These are phyloP conservation scores for Macrocybe gigantea DNA, from an alignment of 768 basidiomycete species.

Conservation along the genomic window DNA sequence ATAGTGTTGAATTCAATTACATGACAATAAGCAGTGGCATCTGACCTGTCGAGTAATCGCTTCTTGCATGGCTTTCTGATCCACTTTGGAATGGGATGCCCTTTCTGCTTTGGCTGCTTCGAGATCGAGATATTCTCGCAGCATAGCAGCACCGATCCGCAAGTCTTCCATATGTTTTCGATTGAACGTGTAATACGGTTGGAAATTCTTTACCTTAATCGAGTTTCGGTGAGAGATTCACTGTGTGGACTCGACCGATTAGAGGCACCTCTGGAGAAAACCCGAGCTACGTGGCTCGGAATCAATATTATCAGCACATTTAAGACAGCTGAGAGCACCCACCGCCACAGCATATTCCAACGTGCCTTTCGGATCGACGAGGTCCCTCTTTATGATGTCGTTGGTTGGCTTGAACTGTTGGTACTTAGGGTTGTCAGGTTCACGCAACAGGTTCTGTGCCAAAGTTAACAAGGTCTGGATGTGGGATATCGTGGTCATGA, in stretches of 20 bases:
- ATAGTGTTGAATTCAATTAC: neutral
- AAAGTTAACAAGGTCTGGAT: constrained; percentile 59
- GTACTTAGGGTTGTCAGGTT: constrained; percentile 70
- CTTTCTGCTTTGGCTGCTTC: constrained; percentile 47
- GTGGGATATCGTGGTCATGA: constrained; percentile 3
- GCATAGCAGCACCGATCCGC: constrained; percentile 55
- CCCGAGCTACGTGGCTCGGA: constrained; percentile 46
- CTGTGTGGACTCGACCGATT: neutral
- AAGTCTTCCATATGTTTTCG: constrained; percentile 46
- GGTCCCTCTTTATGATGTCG: constrained; percentile 50
- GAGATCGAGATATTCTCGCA: constrained; percentile 55
- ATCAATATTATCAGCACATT: constrained; percentile 8
- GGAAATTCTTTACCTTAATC: constrained; percentile 59
- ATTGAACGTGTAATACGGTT: constrained; percentile 68
- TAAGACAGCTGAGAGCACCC: constrained; percentile 20
- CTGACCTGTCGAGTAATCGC: constrained; percentile 51
- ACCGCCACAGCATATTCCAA: constrained; percentile 80
- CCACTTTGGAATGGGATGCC: constrained; percentile 38
- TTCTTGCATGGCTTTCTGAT: constrained; percentile 54
- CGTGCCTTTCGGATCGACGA: constrained; percentile 69
- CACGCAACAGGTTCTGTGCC: constrained; percentile 66
- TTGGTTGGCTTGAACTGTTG: constrained; percentile 77
- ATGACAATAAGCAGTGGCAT: neutral
- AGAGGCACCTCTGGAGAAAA: constrained; percentile 58
- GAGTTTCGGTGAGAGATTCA: constrained; percentile 3